Evolutionary conservation across 306 rosid species (phyloP), one percentile per base, ranked within the genome.

Genomic region (Dalbergia cochinchinensis): DNA sequence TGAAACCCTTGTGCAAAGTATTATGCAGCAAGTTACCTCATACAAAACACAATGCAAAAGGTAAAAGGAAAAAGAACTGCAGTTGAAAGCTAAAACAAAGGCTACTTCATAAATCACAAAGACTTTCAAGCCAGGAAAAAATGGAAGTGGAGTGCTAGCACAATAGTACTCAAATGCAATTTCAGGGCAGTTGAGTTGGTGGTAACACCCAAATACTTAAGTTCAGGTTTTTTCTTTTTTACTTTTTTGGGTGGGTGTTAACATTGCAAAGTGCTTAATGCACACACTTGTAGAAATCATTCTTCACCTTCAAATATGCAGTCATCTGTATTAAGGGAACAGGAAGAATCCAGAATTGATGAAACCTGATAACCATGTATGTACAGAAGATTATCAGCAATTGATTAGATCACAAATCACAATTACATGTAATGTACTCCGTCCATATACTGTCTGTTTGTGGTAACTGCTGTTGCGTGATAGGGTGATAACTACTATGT

Each of bases 291-390:
- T 1, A 5, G 41, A 37, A 26, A 42, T 4, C 16, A 14, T 50
- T 50, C 57, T 50, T 50, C 57, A 50, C 14, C 18, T 50, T 50
- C 57, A 50, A 50, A 50, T 50, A 50, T 50, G 57, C 0, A 6
- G 16, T 50, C 15, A 48, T 48, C 54, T 48, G 14, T 48, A 48
- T 44, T 11, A 48, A 13, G n/a, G 55, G 18, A 34, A 65, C 11
- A 5, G 73, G 63, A 50, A 22, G 54, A 51, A 37, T 76, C 39
- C 22, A 47, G 48, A 60, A 44, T 45, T 33, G 59, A 58, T 78
- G 2, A 59, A 26, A 26, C 31, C 31, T 26, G 31, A 20, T 3
- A 26, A 26, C 31, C 31, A 65, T 63, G 63, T 34, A 70, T 37
- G 41, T 37, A 44, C 55, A 11, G 35, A 41, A 67, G 82, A 26